These are phyloP conservation scores for Chlamydomonas reinhardtii DNA, from an alignment of 163 green algal species.

Conservation along the genomic window DNA sequence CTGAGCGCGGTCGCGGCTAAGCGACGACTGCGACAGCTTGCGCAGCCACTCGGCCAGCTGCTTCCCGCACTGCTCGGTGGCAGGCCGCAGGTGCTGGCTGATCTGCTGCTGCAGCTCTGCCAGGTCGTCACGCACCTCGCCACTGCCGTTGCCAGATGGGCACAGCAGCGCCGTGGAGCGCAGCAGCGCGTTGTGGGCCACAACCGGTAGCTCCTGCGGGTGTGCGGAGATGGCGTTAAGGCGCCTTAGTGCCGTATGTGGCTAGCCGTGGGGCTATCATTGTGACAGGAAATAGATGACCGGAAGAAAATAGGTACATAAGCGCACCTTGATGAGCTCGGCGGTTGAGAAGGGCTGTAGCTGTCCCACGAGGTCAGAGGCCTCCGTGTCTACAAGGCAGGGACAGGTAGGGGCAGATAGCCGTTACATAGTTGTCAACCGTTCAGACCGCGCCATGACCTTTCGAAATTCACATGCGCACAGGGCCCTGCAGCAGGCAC, in stretches of 20 bases:
- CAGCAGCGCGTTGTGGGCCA: background rate
- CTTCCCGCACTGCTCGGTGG: background rate
- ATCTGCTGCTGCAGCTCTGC: background rate
- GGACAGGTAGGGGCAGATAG: too few species aligned
- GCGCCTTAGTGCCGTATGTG: too few species aligned
- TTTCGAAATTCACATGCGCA: too few species aligned
- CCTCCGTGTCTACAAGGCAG: slow-evolving; percentile 54
- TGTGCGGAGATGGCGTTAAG: background rate
- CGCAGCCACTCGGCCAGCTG: slow-evolving; percentile 2
- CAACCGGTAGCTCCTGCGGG: background rate
- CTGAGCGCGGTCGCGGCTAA: too few species aligned
- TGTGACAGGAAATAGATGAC: too few species aligned
- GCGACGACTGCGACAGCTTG: background rate
- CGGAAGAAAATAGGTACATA: too few species aligned
- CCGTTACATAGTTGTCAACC: too few species aligned
- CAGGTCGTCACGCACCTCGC: background rate
- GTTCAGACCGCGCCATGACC: too few species aligned
- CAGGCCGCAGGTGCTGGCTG: background rate
- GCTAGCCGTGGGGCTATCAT: too few species aligned
- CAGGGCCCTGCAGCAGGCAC: too few species aligned
- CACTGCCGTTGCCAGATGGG: background rate
- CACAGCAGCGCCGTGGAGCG: background rate
- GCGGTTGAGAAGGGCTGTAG: slow-evolving; percentile 46
- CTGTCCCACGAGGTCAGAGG: slow-evolving; percentile 52
- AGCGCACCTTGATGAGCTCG: slow-evolving; percentile 48